Conservation (phyloP, 2,329 filamentous ascomycete species). For the Coniochaeta prunicola region DNA sequence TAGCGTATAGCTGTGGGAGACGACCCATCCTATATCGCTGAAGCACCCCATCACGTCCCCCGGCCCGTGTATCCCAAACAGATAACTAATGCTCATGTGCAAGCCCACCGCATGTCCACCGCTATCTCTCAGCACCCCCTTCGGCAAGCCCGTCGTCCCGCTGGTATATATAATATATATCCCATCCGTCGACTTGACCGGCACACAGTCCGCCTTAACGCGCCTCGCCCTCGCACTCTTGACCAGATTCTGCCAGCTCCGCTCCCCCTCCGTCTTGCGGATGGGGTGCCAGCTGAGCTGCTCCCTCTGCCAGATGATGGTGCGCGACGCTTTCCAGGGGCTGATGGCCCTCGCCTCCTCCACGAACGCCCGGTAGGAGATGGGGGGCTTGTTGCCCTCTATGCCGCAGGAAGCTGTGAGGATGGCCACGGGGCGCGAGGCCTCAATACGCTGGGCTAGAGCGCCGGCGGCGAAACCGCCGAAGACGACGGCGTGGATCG, state of each 20-base stretch:
- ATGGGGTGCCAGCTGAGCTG: constrained; percentile 67
- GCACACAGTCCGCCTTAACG: constrained; percentile 65
- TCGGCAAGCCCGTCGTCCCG: constrained; percentile 74
- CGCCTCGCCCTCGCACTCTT: constrained; percentile 62
- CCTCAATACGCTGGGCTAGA: constrained; percentile 82
- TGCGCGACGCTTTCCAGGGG: constrained; percentile 62
- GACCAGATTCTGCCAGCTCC: constrained; percentile 73
- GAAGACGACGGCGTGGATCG: constrained; percentile 87
- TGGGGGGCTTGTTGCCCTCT: constrained; percentile 73
- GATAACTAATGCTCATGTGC: constrained; percentile 71
- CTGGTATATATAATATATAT: constrained; percentile 92
- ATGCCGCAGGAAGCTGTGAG: constrained; percentile 91
- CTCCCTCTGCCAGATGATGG: constrained; percentile 79
- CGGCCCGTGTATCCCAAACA: constrained; percentile 76
- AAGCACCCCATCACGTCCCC: constrained; percentile 58
- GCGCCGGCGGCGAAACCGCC: constrained; percentile 80
- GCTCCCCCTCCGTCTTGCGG: constrained; percentile 59
- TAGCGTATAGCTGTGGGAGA: constrained; percentile 71
- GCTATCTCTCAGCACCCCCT: constrained; percentile 75
- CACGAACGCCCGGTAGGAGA: constrained; percentile 71
- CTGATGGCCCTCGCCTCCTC: constrained; percentile 64
- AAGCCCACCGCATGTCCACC: constrained; percentile 84
- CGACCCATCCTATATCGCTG: constrained; percentile 84
- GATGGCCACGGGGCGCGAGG: constrained; percentile 65
- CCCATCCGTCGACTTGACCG: constrained; percentile 68